A percentile compares a stretch with the other conserved stretches of the same genome.
Conservation (phyloP, 768 basidiomycete genomes). For the Lactarius evosmus region DNA sequence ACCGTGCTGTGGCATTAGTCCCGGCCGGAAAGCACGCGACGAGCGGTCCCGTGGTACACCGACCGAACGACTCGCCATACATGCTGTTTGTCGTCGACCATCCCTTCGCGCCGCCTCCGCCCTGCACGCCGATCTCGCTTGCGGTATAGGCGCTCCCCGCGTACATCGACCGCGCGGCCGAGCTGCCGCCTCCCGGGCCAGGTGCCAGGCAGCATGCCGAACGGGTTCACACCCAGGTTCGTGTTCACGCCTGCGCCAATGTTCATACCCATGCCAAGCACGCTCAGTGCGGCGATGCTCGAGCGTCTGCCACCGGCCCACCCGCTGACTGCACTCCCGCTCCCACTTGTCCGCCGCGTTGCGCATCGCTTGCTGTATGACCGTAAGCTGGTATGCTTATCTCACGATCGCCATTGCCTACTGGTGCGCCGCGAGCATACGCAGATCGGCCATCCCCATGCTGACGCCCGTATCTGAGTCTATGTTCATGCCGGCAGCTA, state of each 20-base stretch:
- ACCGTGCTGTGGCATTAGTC: constrained; percentile 10
- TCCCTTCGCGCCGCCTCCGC: constrained; percentile 25
- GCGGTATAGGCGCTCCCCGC: constrained; percentile 67
- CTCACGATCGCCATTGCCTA: constrained; percentile 85
- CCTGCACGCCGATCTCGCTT: constrained; percentile 35
- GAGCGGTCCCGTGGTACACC: constrained; percentile 32
- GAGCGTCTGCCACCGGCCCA: constrained; percentile 30
- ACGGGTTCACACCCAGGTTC: constrained; percentile 26
- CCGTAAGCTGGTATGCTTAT: constrained; percentile 86
- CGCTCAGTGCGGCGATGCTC: constrained; percentile 32
- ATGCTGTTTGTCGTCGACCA: constrained; percentile 57
- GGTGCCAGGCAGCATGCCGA: constrained; percentile 32
- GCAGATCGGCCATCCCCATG: constrained; percentile 24
- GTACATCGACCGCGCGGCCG: constrained; percentile 50
- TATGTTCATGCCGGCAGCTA: constrained; percentile 5
- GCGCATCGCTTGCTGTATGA: constrained; percentile 87
- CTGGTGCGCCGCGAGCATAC: constrained; percentile 65
- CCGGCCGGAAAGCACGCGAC: constrained; percentile 27
- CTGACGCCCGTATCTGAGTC: constrained; percentile 8
- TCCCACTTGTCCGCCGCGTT: constrained; percentile 93
- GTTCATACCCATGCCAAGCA: constrained; percentile 39
- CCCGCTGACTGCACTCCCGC: constrained; percentile 47
- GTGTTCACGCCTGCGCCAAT: constrained; percentile 26
- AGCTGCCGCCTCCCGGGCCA: constrained; percentile 44
- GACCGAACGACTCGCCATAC: constrained; percentile 59